Evolutionary conservation across 106 monocot genomes (phyloP).

Genomic region (Iris macrosiphon): DNA sequence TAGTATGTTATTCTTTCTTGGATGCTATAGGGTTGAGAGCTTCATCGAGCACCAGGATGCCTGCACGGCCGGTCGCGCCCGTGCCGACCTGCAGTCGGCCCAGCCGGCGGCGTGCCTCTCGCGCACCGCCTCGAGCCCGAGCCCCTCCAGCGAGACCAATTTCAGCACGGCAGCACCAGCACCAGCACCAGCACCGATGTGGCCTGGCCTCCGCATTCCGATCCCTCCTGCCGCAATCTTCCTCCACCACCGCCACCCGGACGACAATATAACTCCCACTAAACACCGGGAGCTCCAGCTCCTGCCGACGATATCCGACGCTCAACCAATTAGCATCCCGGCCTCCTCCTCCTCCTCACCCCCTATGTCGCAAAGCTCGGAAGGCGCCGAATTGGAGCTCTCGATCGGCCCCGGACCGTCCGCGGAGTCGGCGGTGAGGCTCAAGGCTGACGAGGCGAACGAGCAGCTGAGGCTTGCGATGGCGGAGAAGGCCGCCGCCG

Average conservation of each 20-base stretch:
- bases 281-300: conserved; percentile 25
- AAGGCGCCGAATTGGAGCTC: conserved; percentile 2
- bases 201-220: conserved; percentile 11
- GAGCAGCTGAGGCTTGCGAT: background rate
- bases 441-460: background rate
- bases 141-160: conserved; percentile 45
- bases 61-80: no score
- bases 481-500: background rate
- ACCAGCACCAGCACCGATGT: background rate
- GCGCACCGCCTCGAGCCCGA: conserved; percentile 41
- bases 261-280: background rate
- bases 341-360: background rate
- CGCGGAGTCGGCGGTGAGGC: background rate
- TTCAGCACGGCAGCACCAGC: background rate
- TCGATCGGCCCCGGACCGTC: background rate
- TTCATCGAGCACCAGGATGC: conserved; percentile 62
- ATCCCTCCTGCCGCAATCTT: background rate
- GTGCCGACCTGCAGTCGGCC: conserved; percentile 8
- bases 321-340: conserved; percentile 3
- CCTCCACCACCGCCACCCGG: background rate
- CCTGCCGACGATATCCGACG: no score
- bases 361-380: no score
- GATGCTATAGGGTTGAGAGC: conserved; percentile 39
- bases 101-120: conserved; percentile 22
- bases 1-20: background rate